These are phyloP conservation scores for Datura wrightii DNA, from an alignment of 257 asterid species.

Conservation along the genomic window DNA sequence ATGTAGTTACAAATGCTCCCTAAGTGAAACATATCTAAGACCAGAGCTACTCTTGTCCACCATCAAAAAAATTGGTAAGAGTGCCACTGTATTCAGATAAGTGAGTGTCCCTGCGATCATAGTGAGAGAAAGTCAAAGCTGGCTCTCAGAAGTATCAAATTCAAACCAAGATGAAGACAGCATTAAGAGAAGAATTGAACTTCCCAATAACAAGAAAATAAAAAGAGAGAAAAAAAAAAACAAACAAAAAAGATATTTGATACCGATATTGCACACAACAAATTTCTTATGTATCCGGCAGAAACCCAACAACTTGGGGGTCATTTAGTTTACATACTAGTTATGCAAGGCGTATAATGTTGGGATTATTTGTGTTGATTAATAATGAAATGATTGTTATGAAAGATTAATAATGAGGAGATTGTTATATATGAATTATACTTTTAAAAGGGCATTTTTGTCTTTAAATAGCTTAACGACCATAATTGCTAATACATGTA, in stretches of 20 bases:
- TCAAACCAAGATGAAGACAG: slow-evolving; percentile 35
- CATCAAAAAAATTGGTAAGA: slow-evolving; percentile 55
- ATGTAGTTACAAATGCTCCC: slow-evolving; percentile 44
- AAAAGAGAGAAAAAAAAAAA: neutral
- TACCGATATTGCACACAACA: neutral
- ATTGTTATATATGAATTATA: neutral
- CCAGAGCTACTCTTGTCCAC: slow-evolving; percentile 60
- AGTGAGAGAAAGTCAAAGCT: slow-evolving; percentile 46
- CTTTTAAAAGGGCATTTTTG: neutral
- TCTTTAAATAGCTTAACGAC: neutral
- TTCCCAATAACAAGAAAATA: slow-evolving; percentile 17
- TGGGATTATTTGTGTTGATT: neutral
- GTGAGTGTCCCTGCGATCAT: slow-evolving; percentile 76
- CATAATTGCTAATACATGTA: neutral
- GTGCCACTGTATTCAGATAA: slow-evolving; percentile 66
- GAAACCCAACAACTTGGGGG: neutral
- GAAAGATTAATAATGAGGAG: neutral
- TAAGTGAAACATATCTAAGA: slow-evolving; percentile 38
- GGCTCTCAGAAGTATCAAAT: slow-evolving; percentile 51
- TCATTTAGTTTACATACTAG: neutral
- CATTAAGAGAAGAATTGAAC: slow-evolving; percentile 15
- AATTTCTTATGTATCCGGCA: neutral
- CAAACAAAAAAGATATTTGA: neutral
- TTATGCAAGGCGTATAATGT: neutral
- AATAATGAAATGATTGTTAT: neutral